phyloP scores from a whole-genome alignment of 2,329 filamentous ascomycete species.

The Elsinoe perseae region DNA sequence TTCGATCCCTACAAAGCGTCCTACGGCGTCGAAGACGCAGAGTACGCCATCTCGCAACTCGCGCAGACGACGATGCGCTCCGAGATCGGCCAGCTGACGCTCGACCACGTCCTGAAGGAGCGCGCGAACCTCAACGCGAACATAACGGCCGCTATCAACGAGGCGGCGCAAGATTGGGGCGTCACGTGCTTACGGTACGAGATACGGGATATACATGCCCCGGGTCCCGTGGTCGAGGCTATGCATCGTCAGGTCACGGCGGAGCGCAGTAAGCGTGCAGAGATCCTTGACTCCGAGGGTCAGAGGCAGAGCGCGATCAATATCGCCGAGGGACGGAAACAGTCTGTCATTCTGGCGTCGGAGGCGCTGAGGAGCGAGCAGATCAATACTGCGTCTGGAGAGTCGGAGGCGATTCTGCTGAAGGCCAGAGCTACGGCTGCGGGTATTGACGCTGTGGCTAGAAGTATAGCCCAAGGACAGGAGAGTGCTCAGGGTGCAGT shows the following conservation, averaged over 20 bases:
- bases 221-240: conserved; percentile 83
- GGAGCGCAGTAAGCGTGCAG: conserved; percentile 91
- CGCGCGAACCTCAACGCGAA: conserved; percentile 92
- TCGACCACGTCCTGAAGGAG: conserved; percentile 97
- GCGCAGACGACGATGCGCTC: conserved; percentile 98
- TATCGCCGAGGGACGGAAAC: conserved; percentile 95
- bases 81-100: conserved; percentile 90
- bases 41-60: conserved; percentile 96
- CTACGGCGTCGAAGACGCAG: conserved; percentile 96
- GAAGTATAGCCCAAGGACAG: conserved; percentile 61
- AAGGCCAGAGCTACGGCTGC: conserved; percentile 78
- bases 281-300: conserved; percentile 95
- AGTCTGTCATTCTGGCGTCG: conserved; percentile 90
- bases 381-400: conserved; percentile 87
- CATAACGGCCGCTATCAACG: conserved; percentile 98
- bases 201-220: conserved; percentile 96
- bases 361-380: conserved; percentile 84
- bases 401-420: conserved; percentile 84
- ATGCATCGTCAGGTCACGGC: conserved; percentile 99
- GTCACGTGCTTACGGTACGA: conserved; percentile 95
- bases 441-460: conserved; percentile 80
- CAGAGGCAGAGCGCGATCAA: conserved; percentile 97
- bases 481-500: conserved; percentile 74
- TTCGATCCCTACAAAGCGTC: conserved; percentile 98
- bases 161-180: conserved; percentile 93